These are phyloP conservation scores for Paramyrothecium roridum DNA, from an alignment of 2,329 filamentous ascomycete genomes.

Conservation along the genomic window DNA sequence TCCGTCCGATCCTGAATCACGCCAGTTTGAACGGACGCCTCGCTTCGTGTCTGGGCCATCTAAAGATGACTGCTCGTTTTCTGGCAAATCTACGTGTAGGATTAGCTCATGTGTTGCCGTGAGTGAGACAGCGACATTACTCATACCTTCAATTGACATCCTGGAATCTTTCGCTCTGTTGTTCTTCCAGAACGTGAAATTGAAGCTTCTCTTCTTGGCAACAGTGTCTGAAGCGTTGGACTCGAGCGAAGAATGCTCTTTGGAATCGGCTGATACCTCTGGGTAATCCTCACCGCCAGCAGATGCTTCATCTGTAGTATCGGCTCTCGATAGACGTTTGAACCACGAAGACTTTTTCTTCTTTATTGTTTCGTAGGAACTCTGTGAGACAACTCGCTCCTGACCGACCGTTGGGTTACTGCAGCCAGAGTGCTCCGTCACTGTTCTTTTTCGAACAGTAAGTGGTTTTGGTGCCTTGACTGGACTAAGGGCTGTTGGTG, in stretches of 20 bases:
- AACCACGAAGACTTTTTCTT: constrained; percentile 53
- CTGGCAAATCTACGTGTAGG: constrained; percentile 7
- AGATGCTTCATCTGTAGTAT: constrained; percentile 13
- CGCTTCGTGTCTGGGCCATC: constrained; percentile 8
- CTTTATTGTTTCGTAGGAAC: constrained; percentile 16
- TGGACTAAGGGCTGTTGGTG: constrained; percentile 34
- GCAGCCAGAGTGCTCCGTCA: constrained; percentile 12
- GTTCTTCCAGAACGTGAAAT: constrained; percentile 54
- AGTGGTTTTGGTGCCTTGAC: constrained; percentile 33
- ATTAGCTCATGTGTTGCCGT: neutral
- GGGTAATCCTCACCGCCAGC: neutral
- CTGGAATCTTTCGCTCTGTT: constrained; percentile 39
- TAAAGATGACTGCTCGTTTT: constrained; percentile 11
- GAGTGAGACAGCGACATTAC: constrained; percentile 1
- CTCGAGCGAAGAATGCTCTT: constrained; percentile 8
- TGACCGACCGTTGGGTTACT: constrained; percentile 9
- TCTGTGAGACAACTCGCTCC: constrained; percentile 5
- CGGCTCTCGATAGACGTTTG: constrained; percentile 40
- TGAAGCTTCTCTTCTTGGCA: constrained; percentile 50
- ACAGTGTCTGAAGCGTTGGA: constrained; percentile 17
- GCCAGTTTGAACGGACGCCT: constrained; percentile 19
- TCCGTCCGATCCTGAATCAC: constrained; percentile 30
- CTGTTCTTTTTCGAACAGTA: constrained; percentile 37
- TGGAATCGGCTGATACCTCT: neutral
- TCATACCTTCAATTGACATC: constrained; percentile 44